A percentile compares a stretch with the other conserved stretches of the same genome.
These are phyloP conservation scores for Hemileccinum rubropunctum DNA, from an alignment of 768 basidiomycete genomes.

Conservation along the genomic window DNA sequence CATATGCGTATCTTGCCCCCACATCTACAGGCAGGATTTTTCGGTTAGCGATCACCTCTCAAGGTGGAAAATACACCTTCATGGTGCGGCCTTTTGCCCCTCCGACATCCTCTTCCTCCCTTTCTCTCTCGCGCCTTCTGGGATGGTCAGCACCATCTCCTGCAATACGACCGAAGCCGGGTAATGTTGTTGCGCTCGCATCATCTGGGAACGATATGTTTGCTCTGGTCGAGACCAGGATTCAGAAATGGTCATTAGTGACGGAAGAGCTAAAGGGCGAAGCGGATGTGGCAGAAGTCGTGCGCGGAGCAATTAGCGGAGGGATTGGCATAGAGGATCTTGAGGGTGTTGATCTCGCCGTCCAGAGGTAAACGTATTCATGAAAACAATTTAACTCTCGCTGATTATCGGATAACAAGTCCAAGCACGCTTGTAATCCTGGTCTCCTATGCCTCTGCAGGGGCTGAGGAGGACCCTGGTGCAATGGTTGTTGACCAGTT, in stretches of 20 bases:
- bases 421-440: constrained; percentile 56
- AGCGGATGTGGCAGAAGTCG: constrained; percentile 48
- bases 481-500: constrained; percentile 36
- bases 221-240: constrained; percentile 61
- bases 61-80: constrained; percentile 66
- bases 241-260: constrained; percentile 61
- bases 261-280: constrained; percentile 61
- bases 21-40: constrained; percentile 68
- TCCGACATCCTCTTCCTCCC: constrained; percentile 42
- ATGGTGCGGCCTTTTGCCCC: constrained; percentile 55
- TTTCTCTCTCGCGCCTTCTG: constrained; percentile 43
- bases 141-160: constrained; percentile 41
- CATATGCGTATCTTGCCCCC: constrained; percentile 51
- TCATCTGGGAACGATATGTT: constrained; percentile 57
- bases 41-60: constrained; percentile 60
- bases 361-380: constrained; percentile 47
- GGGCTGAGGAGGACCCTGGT: constrained; percentile 40
- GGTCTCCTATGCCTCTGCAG: constrained; percentile 60
- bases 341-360: constrained; percentile 68
- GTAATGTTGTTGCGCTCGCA: constrained; percentile 65
- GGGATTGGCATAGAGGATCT: constrained; percentile 56
- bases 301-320: constrained; percentile 47
- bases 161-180: constrained; percentile 42
- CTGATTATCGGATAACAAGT: constrained; percentile 30
- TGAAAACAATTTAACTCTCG: neutral